Conservation (phyloP, 306 rosid genomes). For the Datisca glomerata region DNA sequence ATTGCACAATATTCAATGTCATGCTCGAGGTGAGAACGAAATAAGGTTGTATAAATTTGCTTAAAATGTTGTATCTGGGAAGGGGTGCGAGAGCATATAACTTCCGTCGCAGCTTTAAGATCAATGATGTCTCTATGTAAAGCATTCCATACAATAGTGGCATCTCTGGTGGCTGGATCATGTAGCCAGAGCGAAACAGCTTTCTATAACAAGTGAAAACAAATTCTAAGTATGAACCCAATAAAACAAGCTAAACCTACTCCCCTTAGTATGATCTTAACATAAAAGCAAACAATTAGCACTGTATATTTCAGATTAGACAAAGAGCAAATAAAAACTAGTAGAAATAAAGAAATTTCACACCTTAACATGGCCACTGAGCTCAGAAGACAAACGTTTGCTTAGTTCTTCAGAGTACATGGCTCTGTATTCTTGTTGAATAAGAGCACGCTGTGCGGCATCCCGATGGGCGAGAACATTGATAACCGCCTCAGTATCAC, state of each 20-base stretch:
- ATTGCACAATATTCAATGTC: slow-evolving; percentile 42
- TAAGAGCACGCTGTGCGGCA: slow-evolving; percentile 48
- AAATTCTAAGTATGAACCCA: not conserved
- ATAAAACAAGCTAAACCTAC: too few relatives aligned
- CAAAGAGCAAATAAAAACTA: too few relatives aligned
- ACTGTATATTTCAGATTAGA: too few relatives aligned
- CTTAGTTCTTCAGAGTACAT: slow-evolving; percentile 50
- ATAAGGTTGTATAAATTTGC: slow-evolving; percentile 44
- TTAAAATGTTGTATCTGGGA: slow-evolving; percentile 62
- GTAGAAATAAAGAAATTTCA: not conserved
- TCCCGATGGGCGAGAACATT: slow-evolving; percentile 63
- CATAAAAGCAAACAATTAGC: too few relatives aligned
- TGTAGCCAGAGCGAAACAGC: slow-evolving; percentile 71
- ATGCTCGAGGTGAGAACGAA: slow-evolving; percentile 33
- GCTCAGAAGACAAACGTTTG: slow-evolving; percentile 57
- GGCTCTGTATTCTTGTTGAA: slow-evolving; percentile 55
- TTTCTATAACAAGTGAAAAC: slow-evolving; percentile 23
- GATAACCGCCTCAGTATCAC: slow-evolving; percentile 58
- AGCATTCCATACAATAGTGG: slow-evolving; percentile 31
- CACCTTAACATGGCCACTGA: slow-evolving; percentile 62
- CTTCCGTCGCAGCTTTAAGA: slow-evolving; percentile 62
- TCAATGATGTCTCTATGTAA: slow-evolving; percentile 12
- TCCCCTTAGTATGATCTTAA: too few relatives aligned
- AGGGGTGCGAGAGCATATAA: slow-evolving; percentile 63
- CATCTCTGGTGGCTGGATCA: slow-evolving; percentile 75